phyloP scores from a whole-genome alignment of 306 rosid genomes.

The Coriaria nepalensis region DNA sequence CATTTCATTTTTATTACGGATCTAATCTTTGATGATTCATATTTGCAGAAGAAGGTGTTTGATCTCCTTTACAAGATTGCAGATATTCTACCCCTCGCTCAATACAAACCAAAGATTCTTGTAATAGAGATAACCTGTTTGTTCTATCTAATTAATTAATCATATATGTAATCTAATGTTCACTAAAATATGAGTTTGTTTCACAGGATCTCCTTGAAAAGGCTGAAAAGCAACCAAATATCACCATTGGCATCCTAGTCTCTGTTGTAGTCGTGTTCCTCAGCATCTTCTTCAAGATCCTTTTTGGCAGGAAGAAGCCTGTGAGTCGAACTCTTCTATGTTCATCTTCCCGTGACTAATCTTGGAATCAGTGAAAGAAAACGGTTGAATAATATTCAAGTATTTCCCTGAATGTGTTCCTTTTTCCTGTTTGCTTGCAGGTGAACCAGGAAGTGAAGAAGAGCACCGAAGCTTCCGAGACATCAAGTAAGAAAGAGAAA shows the following conservation, averaged over 20 bases:
- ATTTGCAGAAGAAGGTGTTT: constrained; percentile 70
- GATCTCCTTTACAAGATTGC: constrained; percentile 74
- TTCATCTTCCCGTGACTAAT: neutral
- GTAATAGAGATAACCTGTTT: constrained; percentile 24
- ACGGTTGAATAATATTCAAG: neutral
- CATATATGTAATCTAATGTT: neutral
- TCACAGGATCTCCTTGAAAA: constrained; percentile 67
- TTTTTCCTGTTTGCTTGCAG: constrained; percentile 17
- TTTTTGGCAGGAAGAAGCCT: constrained; percentile 70
- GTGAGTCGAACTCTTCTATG: constrained; percentile 6
- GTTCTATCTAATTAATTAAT: neutral
- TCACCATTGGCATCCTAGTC: constrained; percentile 57
- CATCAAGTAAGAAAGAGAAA: constrained; percentile 22
- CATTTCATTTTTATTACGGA: neutral
- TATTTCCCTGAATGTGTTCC: neutral
- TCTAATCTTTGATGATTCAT: neutral
- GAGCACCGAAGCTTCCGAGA: constrained; percentile 20
- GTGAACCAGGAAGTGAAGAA: constrained; percentile 25
- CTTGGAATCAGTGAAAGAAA: neutral
- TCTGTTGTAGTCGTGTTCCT: constrained; percentile 40
- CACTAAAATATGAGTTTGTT: constrained; percentile 9
- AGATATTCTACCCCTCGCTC: constrained; percentile 59
- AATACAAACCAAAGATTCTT: constrained; percentile 40
- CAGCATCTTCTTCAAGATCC: constrained; percentile 38
- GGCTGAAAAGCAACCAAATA: constrained; percentile 71